Evolutionary conservation across 2,329 filamentous ascomycete species (phyloP), one percentile per base, ranked within the genome.

Genomic region (Mariannaea elegans): DNA sequence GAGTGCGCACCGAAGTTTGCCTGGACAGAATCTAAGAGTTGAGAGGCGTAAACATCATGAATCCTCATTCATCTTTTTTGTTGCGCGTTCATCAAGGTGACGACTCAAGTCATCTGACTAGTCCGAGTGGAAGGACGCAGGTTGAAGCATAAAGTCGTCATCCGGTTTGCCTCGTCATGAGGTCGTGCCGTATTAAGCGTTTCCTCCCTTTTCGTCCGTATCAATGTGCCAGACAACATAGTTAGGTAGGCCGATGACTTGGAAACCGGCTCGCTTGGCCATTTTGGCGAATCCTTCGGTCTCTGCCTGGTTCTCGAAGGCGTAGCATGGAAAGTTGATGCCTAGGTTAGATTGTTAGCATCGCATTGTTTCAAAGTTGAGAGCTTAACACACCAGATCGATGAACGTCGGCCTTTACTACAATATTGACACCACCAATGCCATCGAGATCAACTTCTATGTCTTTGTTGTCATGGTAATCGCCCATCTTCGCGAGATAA

Each of bases 181-280:
- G 31, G 31, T 59, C 32, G 36, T 54, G 13, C 59, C 27, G 41
- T 55, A 42, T 41, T 78, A 86, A 68, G 78, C 74, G 75, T 98
- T 98, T 31, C 93, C 93, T 31, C 88, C 86, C 83, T 97, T 97
- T 82, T 99, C 95, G 56, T 94, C 88, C 2, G 95, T 99, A 76
- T 99, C 95, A 71, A 97, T 92, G 75, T 99, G 95, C 95, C 95
- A 99, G 59, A 99, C 94, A 49, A 99, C 90, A 75, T 99, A 99
- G 77, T 99, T 99, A 39, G 94, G 95, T 56, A 99, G 82, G 44
- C 95, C 95, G 68, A 93, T 87, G 23, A 99, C 95, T 72, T 92
- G 85, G 75, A 97, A 98, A 42, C 95, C 95, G 16, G 95, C 95
- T 64, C 93, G 86, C 81, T 96, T 97, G 60, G 95, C 95, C 95